Evolutionary conservation across 1,284 basidiomycete genomes (phyloP), one percentile per base, ranked within the genome.

Genomic region (Sanghuangporus baumii): DNA sequence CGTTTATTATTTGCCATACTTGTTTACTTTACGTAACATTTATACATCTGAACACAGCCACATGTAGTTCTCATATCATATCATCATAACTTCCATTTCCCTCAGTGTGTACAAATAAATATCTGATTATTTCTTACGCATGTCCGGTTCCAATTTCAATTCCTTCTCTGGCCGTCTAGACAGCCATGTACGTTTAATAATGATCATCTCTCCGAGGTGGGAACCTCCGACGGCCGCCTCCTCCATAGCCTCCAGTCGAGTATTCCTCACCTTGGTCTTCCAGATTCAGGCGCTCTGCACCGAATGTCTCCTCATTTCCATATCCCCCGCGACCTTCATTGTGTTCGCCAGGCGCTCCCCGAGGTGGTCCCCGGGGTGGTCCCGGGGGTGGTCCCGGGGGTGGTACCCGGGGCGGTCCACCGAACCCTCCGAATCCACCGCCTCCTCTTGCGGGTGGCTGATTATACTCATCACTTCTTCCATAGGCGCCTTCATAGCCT

Each of bases 221-320:
- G 26, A 36, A 54, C 16, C 52, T 38, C 26, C 61, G 55, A n/a
- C 62, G 47, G 23, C 56, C 57, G 18, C 60, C 58, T 34, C 57
- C 58, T 34, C 57, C 67, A 46, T 69, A 62, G 20, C 47, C 43
- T 31, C 71, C 52, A 5, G 3, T 18, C 16, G 16, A 16, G 9
- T 46, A 46, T n/a, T 46, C 43, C n/a, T 60, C 62, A 34, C 37
- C 52, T 16, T 37, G n/a, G 54, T 64, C 59, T 47, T 64, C 59
- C 23, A 79, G 71, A 62, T 76, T 78, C 65, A 81, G 67, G 16
- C 76, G 72, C 67, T 81, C 81, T 12, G 75, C 78, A 9, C 80
- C 80, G 69, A 78, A 82, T 1, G 81, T 81, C 20, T 81, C 79
- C 43, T 77, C 71, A 26, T 68, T 67, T 26, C 69, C 68, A 40